Base-by-base conservation (phyloP, 129 eudicot genomes). In the Artemisia argyi region DNA sequence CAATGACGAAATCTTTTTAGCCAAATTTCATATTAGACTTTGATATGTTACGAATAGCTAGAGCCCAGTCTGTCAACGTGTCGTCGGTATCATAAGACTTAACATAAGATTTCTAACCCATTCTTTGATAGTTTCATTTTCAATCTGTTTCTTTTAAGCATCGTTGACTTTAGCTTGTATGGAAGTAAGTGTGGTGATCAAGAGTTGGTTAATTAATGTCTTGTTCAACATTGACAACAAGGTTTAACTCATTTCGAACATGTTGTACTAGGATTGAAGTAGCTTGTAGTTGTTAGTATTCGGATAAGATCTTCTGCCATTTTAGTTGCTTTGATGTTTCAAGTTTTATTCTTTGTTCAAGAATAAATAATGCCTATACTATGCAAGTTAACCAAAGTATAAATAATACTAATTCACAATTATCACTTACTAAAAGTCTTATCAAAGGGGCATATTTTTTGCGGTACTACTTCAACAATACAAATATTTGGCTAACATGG, bases 271-370 rank as follows among this genome's bases (percentile, higher is more conserved):
- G 10, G 51, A 52, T 30, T 1, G 73, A 52, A 51, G 50, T 16
- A 51, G 4, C 50, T 68, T 28, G 58, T n/a, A 2, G 22, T 3
- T 10, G 11, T 26, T 48, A 68, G 73, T 51, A 30, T 11, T 53
- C 22, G 10, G 9, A 6, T 50, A n/a, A n/a, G 47, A 51, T 67
- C 72, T 7, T 67, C 72, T 53, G 24, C 72, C 72, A 67, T 67
- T 20, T 20, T 20, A 20, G 22, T 20, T 20, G 22, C 5, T 52
- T 32, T 28, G 4, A 28, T 28, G 28, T 26, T 26, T 26, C 28
- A 26, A 26, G 28, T 26, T 26, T 26, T 3, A 26, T 26, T 26
- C 28, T 26, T 26, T 26, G 28, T 26, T 26, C 28, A 26, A 26
- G 28, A 26, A 26, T 26, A 26, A 26, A 2, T 2, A 26, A 26